These are phyloP conservation scores for Tylopilus sp. DNA, from an alignment of 768 basidiomycete species.

Conservation along the genomic window DNA sequence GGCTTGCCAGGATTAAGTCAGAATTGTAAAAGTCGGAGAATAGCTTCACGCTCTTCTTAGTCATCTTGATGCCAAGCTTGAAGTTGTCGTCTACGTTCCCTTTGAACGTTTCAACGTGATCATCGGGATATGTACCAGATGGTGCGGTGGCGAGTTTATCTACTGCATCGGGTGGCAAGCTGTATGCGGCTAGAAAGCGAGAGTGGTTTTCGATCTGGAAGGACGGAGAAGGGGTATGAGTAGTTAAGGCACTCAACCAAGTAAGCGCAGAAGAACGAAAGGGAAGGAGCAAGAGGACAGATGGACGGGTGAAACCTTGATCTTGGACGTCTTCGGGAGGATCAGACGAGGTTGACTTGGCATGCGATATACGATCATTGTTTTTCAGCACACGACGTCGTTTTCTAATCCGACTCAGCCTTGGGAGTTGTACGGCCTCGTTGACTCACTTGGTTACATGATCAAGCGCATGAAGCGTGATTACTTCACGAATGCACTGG, in stretches of 20 bases:
- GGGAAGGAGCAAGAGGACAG: conserved; percentile 86
- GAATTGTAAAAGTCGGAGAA: conserved; percentile 89
- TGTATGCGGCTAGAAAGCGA: conserved; percentile 81
- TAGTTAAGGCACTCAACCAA: conserved; percentile 78
- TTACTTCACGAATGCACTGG: conserved; percentile 59
- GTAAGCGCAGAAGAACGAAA: conserved; percentile 85
- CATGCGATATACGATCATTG: conserved; percentile 84
- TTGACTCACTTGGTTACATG: conserved; percentile 77
- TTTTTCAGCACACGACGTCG: conserved; percentile 88
- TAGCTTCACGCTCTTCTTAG: conserved; percentile 86
- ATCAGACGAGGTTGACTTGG: conserved; percentile 52
- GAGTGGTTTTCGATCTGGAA: conserved; percentile 87
- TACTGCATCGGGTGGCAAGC: conserved; percentile 68
- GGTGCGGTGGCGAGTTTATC: conserved; percentile 79
- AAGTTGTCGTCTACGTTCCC: conserved; percentile 99
- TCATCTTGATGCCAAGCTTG: conserved; percentile 88
- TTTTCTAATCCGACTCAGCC: conserved; percentile 54
- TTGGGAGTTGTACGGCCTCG: neutral
- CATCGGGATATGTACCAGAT: conserved; percentile 74
- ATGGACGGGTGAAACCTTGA: conserved; percentile 97
- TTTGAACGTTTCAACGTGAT: conserved; percentile 90
- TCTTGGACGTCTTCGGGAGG: conserved; percentile 81
- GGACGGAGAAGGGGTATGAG: conserved; percentile 65
- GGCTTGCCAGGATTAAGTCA: conserved; percentile 92
- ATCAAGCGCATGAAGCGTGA: conserved; percentile 78